Base-by-base conservation (phyloP, 208 protist species). In the Naegleria lovaniensis region DNA sequence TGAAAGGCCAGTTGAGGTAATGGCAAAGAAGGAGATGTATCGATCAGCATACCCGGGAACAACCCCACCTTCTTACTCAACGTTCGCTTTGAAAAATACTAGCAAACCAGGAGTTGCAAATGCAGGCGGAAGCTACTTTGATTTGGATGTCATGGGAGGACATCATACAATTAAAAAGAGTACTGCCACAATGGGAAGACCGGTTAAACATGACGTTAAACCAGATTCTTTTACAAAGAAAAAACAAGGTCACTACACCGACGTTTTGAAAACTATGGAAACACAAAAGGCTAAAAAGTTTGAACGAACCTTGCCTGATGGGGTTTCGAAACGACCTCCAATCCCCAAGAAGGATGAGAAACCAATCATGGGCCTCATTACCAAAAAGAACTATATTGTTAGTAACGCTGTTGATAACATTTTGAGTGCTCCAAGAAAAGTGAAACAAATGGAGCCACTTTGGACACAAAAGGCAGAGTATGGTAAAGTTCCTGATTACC, bases 371-470 rank as follows among this genome's bases (percentile, higher is more conserved):
- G 97, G 97, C 0, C 91, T 98, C 16, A 97, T 95, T 76, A 97
- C 96, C 1, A 95, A 98, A 48, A 98, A 97, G 90, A 93, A 98
- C 89, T 98, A 97, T 94, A 94, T 98, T 40, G 94, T 93, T 1
- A 96, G 95, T 33, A 98, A 98, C 85, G 97, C 97, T 90, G 96
- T 98, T 40, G 96, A 97, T 48, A 93, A 95, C 25, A 97, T 96
- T 92, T 79, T 97, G 94, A 39, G 25, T 43, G 95, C 96, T 19
- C 94, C 96, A 0, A 97, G 96, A 88, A 91, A 94, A 38, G 83
- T 93, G 19, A 94, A 96, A 83, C 90, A 95, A 83, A 93, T 97
- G 90, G 93, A 93, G 19, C 92, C 94, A 59, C 83, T 94, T 19
- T 92, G 94, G 7, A 97, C 96, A 6, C 93, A 93, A 67, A 92